Percentiles rank a stretch among this genome's conserved stretches.
phyloP scores from a whole-genome alignment of 345 rosid genomes.

The Citrus cavaleriei region DNA sequence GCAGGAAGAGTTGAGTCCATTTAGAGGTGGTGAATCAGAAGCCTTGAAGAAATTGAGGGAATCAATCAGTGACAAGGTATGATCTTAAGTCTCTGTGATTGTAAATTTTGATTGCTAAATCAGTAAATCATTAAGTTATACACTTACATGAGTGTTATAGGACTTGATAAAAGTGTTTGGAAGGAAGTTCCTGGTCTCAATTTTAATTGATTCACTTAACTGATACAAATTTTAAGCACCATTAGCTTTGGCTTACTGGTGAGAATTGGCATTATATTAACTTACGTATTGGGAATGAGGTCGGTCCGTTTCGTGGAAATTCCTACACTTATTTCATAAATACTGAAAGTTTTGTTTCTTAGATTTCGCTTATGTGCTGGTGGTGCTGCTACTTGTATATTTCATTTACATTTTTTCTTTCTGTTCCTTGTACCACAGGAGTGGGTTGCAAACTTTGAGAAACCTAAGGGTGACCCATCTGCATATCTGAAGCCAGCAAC shows the following conservation, averaged over 20 bases:
- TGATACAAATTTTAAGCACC: neutral
- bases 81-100: neutral
- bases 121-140: neutral
- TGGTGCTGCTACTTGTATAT: neutral
- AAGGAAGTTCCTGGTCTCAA: neutral
- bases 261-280: neutral
- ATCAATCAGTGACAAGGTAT: constrained; percentile 63
- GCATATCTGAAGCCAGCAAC: constrained; percentile 83
- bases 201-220: neutral
- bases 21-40: constrained; percentile 87
- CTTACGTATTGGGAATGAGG: neutral
- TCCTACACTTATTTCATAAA: neutral
- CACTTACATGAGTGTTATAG: neutral
- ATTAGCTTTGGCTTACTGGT: neutral
- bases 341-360: neutral
- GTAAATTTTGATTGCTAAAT: neutral
- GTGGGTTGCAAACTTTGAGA: constrained; percentile 96
- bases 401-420: neutral
- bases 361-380: neutral
- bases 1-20: constrained; percentile 64
- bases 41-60: constrained; percentile 66
- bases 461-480: constrained; percentile 95
- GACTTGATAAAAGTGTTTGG: neutral
- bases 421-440: constrained; percentile 34
- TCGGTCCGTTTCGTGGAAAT: neutral